Evolutionary conservation across 768 basidiomycete species (phyloP), one percentile per base, ranked within the genome.

Genomic region (Lactarius hengduanensis): DNA sequence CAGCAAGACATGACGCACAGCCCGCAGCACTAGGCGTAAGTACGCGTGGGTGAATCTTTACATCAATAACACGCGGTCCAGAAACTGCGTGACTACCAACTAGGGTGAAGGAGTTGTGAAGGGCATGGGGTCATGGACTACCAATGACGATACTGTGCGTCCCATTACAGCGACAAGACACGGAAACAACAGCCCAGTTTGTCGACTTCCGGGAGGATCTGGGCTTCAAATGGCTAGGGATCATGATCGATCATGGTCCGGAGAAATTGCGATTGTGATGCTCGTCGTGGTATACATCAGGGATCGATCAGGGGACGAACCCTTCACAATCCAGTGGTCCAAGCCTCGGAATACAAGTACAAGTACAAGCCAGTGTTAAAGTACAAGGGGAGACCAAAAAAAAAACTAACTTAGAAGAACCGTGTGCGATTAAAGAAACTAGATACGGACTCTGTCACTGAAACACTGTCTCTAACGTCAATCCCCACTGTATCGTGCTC

Each of bases 401-500:
- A 34, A 45, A 54, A 10, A n/a, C 53, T n/a, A 59, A 59, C 22
- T 67, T 60, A 67, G 26, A 67, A n/a, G 50, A 67, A 15, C 16
- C 58, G 57, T 36, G 47, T 1, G 26, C 66, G 62, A 38, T 63
- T 67, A 57, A 67, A 67, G 28, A 67, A 67, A 22, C 66, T 67
- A 56, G 66, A 63, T 55, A 67, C 36, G 43, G 66, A 59, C 53
- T 67, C 66, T 38, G 66, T 32, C 41, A 67, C 3, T 0, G 66
- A 67, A 47, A 67, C 34, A 16, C 66, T 67, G 1, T 40, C 47
- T 22, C 66, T 62, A 47, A 67, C 34, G n/a, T 63, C 62, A 36
- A 67, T 47, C 41, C 57, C 50, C 43, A 67, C 53, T 4, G 66
- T 63, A 15, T 67, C 66, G 13, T 67, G 62, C n/a, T 67, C 66